Base-by-base conservation (phyloP, 306 rosid species). In the Dalbergia oliveri region DNA sequence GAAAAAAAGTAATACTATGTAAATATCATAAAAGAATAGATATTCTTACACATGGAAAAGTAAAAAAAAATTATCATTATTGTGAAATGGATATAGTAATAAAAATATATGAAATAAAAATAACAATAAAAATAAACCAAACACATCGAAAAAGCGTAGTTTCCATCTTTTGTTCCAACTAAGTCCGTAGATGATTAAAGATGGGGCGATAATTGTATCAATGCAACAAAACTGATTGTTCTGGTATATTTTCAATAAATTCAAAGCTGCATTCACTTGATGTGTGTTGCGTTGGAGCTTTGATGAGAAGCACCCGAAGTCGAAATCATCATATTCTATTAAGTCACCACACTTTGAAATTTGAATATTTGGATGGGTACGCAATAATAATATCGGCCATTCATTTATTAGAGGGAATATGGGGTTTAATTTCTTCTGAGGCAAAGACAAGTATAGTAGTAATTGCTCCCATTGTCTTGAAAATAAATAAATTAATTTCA, bases 221-320 rank as follows among this genome's bases (percentile, higher is more conserved):
- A 79, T 43, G 85, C 79, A 57, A 39, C 31, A 26, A 26, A 73
- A 82, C 75, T 76, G 87, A 62, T 65, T 37, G 21, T 16, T 82
- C 51, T 64, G 81, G 85, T 4, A 72, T 69, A 26, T 53, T 35
- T 76, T 62, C 7, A 81, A 67, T 85, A 82, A 80, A 76, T 85
- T 60, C 8, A 31, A 82, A 85, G 84, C 77, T 44, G 85, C 73
- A 61, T 66, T 72, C 74, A 85, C 79, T 82, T 26, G 51, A 82
- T 76, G 79, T 11, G 68, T 66, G 72, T 71, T 87, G 69, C 73
- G 31, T 63, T 31, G 49, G 45, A 51, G 56, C 80, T 79, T 84
- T 8, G 56, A 85, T 54, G 88, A 76, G 80, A 80, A 82, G 80
- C 84, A 85, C 82, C 87, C 73, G 78, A 67, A 16, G 85, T 76